A percentile compares a stretch with the other conserved stretches of the same genome.
These are phyloP conservation scores for Fusarium longipes DNA, from an alignment of 2,329 filamentous ascomycete species.

Conservation along the genomic window DNA sequence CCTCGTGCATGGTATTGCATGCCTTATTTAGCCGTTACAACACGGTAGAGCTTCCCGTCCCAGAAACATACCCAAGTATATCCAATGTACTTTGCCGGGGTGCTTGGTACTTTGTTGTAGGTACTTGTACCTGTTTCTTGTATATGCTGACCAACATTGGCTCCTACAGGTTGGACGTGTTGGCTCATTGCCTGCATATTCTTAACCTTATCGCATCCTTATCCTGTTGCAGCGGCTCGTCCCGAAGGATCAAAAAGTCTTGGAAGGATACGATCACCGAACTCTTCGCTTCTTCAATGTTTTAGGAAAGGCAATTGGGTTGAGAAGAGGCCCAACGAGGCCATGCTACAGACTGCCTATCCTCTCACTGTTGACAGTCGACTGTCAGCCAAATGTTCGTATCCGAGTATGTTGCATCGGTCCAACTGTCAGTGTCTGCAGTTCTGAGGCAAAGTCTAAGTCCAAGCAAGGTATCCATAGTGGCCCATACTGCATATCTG, in stretches of 20 bases:
- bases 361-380: background rate
- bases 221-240: constrained; percentile 17
- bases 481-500: background rate
- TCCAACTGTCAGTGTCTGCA: background rate
- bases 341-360: background rate
- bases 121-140: background rate
- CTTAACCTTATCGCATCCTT: background rate
- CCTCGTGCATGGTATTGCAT: constrained; percentile 3
- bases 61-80: background rate
- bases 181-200: background rate
- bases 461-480: background rate
- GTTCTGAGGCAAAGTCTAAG: background rate
- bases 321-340: background rate
- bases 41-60: constrained; percentile 16
- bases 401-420: background rate
- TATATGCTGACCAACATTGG: background rate
- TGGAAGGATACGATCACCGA: background rate
- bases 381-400: background rate
- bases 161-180: background rate
- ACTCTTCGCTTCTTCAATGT: background rate
- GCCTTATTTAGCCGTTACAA: constrained; percentile 12
- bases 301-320: background rate
- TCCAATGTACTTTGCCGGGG: background rate
- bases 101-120: background rate
- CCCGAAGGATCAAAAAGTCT: background rate